Conservation (phyloP, 164 flowering plant species). For the Brasenia schreberi region DNA sequence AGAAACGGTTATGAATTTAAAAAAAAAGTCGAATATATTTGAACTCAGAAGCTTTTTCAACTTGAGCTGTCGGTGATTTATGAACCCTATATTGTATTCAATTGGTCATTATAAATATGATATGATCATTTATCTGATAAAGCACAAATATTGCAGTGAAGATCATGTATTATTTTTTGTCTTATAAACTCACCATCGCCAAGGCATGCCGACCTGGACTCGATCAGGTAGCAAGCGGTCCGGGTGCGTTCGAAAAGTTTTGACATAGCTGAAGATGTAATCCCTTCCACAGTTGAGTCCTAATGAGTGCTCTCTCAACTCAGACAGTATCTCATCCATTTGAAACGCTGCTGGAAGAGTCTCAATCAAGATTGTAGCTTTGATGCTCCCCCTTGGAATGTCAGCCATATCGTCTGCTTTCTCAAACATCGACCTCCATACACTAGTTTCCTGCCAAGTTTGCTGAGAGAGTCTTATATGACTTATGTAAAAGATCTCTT, state of each 20-base stretch:
- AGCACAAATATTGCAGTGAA: too few species aligned
- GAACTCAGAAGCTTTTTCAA: too few species aligned
- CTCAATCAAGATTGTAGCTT: constrained; percentile 84
- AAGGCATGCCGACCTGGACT: constrained; percentile 75
- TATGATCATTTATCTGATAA: too few species aligned
- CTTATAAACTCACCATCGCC: too few species aligned
- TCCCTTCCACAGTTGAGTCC: constrained; percentile 98
- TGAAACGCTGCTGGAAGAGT: constrained; percentile 92
- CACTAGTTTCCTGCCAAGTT: constrained; percentile 56
- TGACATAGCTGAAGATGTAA: constrained; percentile 91
- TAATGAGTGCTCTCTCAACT: constrained; percentile 74
- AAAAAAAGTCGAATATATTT: too few species aligned
- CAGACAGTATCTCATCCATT: constrained; percentile 86
- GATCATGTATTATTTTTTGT: too few species aligned
- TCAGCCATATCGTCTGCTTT: constrained; percentile 78
- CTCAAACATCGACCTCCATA: constrained; percentile 84
- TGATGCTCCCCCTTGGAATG: constrained; percentile 68
- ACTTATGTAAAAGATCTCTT: background rate
- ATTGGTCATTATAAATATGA: too few species aligned
- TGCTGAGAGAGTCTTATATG: background rate
- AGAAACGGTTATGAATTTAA: too few species aligned
- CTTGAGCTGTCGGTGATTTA: too few species aligned
- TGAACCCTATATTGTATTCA: too few species aligned
- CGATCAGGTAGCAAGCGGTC: constrained; percentile 80
- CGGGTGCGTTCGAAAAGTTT: constrained; percentile 80